Base-by-base conservation (phyloP, 352 stramenopile species). In the Pythium insidiosum region DNA sequence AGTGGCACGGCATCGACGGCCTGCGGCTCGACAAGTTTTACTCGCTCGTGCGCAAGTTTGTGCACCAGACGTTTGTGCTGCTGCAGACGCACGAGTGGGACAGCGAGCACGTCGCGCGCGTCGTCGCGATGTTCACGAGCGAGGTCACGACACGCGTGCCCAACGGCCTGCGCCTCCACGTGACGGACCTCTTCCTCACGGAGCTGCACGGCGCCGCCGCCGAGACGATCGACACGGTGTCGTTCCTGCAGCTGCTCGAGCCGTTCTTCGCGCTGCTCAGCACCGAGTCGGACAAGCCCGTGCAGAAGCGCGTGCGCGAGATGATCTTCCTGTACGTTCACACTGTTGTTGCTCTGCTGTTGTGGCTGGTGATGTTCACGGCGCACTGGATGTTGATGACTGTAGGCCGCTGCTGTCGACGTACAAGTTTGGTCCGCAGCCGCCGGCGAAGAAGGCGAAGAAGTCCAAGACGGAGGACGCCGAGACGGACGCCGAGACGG, bases 1-100 rank as follows among this genome's bases (percentile, higher is more conserved):
- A 92, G 51, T 92, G 80, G 80, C 80, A 89, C 56, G 80, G 80
- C 35, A 70, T 92, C 26, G 80, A 92, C 58, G 76, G 77, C 24
- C 77, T 92, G 18, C 70, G 79, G 1, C 59, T 88, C 40, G 80
- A 92, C 57, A 92, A 92, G 57, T 92, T 89, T 43, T 92, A 92
- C 73, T 73, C 72, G 41, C 61, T 92, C 5, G 72, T 88, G 41
- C 80, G 80, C 40, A 86, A 89, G 46, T 84, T 88, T 44, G 64
- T 92, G 45, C 73, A 74, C 51, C 61, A 92, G 52, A 72, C 60
- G 12, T 58, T 92, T 20, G 56, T 63, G 47, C 58, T 92, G 16
- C 50, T 88, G 42, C 54, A 65, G 24, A 50, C 63, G 41, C 62
- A 88, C 45, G 54, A 81, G 37, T 87, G 68, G 60, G 58, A 80